Percentiles rank a stretch among this genome's conserved stretches.
Evolutionary conservation across 768 basidiomycete genomes (phyloP).

Genomic region (Dioszegia crocea): DNA sequence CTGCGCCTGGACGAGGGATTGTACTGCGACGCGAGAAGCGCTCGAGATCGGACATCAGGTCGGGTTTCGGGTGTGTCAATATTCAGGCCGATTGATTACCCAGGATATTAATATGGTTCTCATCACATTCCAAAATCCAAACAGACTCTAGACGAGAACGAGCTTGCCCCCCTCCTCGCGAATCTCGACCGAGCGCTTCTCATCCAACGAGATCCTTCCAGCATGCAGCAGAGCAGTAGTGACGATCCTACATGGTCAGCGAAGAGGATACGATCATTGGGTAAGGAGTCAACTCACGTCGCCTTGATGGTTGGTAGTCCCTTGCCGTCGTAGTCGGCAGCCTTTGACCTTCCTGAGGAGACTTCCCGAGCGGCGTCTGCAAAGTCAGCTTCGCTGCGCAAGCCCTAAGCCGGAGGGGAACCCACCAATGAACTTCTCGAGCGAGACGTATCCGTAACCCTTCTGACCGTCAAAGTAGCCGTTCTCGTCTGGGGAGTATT

Average conservation of each 20-base stretch:
- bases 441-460: slow-evolving; percentile 83
- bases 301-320: slow-evolving; percentile 84
- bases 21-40: no score
- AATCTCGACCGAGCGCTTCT: slow-evolving; percentile 78
- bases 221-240: slow-evolving; percentile 66
- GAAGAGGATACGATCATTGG: no score
- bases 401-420: slow-evolving; percentile 52
- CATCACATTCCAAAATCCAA: not conserved
- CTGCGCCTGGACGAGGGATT: no score
- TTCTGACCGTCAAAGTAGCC: slow-evolving; percentile 89
- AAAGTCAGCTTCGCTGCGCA: not conserved
- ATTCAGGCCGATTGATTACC: no score
- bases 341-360: slow-evolving; percentile 64
- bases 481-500: slow-evolving; percentile 84
- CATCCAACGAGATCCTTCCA: slow-evolving; percentile 82
- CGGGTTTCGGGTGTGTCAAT: no score
- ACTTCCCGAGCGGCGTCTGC: slow-evolving; percentile 59
- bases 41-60: no score
- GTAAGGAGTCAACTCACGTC: slow-evolving; percentile 63
- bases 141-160: slow-evolving; percentile 25
- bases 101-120: no score
- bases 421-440: slow-evolving; percentile 76
- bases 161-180: slow-evolving; percentile 54
- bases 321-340: slow-evolving; percentile 69
- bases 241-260: slow-evolving; percentile 20